These are phyloP conservation scores for Dendrostoma leiphaemia DNA, from an alignment of 2,329 filamentous ascomycete genomes.

Conservation along the genomic window DNA sequence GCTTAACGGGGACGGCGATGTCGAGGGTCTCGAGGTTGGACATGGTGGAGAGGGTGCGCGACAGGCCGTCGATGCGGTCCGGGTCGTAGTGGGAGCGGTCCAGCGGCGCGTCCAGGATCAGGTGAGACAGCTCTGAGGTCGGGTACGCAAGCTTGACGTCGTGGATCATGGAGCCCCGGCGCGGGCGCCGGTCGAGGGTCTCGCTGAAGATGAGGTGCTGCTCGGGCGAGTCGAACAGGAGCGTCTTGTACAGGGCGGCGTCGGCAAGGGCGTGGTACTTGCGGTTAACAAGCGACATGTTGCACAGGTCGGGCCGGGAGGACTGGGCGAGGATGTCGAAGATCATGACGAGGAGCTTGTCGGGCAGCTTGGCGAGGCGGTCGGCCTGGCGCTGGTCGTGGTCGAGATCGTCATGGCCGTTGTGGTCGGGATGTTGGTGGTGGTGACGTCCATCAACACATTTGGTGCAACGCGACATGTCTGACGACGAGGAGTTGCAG, in stretches of 20 bases:
- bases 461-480: not conserved
- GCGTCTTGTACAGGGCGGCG: conserved; percentile 44
- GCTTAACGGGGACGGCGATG: conserved; percentile 40
- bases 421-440: not conserved
- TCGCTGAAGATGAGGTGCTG: conserved; percentile 48
- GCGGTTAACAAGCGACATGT: conserved; percentile 40
- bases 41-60: conserved; percentile 47
- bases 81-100: conserved; percentile 31
- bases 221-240: conserved; percentile 45
- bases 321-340: conserved; percentile 32
- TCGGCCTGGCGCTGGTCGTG: conserved; percentile 5
- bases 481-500: not conserved
- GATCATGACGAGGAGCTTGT: conserved; percentile 39
- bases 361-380: conserved; percentile 32
- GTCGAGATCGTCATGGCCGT: not conserved
- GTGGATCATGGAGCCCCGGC: conserved; percentile 46
- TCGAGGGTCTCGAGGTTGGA: conserved; percentile 47
- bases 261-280: conserved; percentile 44
- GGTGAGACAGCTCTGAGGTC: conserved; percentile 38
- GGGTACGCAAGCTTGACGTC: conserved; percentile 45
- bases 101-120: conserved; percentile 37
- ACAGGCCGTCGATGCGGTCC: conserved; percentile 40
- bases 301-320: conserved; percentile 40
- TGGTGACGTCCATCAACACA: not conserved
- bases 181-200: conserved; percentile 42